Conservation (phyloP, 2,329 filamentous ascomycete genomes). For the Leptodontidium sp. region DNA sequence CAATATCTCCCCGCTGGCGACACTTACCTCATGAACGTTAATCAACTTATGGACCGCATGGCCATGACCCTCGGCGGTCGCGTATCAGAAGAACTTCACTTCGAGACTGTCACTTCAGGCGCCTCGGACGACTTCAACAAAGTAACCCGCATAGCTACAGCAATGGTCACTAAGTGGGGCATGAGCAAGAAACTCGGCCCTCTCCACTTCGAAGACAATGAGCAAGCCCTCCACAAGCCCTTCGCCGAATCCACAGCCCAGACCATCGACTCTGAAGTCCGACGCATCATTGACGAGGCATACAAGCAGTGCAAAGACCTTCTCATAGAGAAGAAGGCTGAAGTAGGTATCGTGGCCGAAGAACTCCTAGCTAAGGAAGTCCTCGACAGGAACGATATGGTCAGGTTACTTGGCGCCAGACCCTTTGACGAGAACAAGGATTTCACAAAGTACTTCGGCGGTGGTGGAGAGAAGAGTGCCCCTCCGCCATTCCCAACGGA, state of each 20-base stretch:
- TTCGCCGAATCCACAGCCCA: conserved; percentile 95
- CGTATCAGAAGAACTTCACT: conserved; percentile 95
- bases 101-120: conserved; percentile 93
- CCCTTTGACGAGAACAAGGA: conserved; percentile 85
- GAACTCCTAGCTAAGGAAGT: conserved; percentile 93
- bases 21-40: conserved; percentile 93
- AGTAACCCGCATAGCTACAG: conserved; percentile 92
- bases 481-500: conserved; percentile 63
- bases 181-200: conserved; percentile 96
- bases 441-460: conserved; percentile 92
- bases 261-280: conserved; percentile 90
- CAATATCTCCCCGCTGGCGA: conserved; percentile 95
- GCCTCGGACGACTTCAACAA: conserved; percentile 99
- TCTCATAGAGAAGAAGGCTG: conserved; percentile 83
- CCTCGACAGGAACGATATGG: conserved; percentile 88
- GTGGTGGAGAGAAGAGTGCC: conserved; percentile 60
- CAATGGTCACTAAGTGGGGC: conserved; percentile 99
- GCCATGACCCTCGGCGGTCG: conserved; percentile 98
- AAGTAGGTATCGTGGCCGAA: conserved; percentile 90
- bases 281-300: conserved; percentile 88
- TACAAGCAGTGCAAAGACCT: conserved; percentile 90
- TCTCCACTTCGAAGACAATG: conserved; percentile 86
- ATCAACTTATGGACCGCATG: conserved; percentile 99
- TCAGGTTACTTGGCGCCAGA: conserved; percentile 83
- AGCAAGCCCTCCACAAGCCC: conserved; percentile 87